Evolutionary conservation across 1,139 yeast species (phyloP).

Genomic region (Hemisphaericaspora subhashii): DNA sequence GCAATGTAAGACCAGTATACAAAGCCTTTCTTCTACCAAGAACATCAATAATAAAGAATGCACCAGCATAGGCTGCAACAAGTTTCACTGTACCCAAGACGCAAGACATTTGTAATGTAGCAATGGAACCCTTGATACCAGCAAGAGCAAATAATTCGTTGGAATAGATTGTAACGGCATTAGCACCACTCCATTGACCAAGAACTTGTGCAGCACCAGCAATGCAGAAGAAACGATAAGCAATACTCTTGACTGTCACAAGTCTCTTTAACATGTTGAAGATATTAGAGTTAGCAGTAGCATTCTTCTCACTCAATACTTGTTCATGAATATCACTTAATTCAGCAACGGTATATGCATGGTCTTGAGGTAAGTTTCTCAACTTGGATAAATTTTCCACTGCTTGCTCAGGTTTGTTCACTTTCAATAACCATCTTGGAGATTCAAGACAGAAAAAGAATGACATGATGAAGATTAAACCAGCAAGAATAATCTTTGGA

Average conservation of each 20-base stretch:
- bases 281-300: constrained; percentile 27
- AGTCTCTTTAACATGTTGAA: constrained; percentile 32
- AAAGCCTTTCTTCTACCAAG: constrained; percentile 45
- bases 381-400: constrained; percentile 40
- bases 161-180: constrained; percentile 61
- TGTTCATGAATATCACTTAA: constrained; percentile 51
- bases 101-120: constrained; percentile 46
- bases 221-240: constrained; percentile 46
- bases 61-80: constrained; percentile 42
- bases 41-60: constrained; percentile 49
- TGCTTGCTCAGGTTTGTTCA: constrained; percentile 35
- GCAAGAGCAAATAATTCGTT: constrained; percentile 53
- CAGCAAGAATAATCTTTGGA: constrained; percentile 43
- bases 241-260: constrained; percentile 33
- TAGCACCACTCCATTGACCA: constrained; percentile 66
- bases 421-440: constrained; percentile 49
- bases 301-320: constrained; percentile 39
- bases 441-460: constrained; percentile 40
- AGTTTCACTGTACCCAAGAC: constrained; percentile 50
- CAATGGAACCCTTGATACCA: constrained; percentile 38
- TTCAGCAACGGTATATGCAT: constrained; percentile 53
- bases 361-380: constrained; percentile 50
- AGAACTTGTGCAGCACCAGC: constrained; percentile 49
- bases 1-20: constrained; percentile 40
- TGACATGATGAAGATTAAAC: constrained; percentile 38